Base-by-base conservation (phyloP, 2,329 filamentous ascomycete genomes). In the Botrytis deweyae region DNA sequence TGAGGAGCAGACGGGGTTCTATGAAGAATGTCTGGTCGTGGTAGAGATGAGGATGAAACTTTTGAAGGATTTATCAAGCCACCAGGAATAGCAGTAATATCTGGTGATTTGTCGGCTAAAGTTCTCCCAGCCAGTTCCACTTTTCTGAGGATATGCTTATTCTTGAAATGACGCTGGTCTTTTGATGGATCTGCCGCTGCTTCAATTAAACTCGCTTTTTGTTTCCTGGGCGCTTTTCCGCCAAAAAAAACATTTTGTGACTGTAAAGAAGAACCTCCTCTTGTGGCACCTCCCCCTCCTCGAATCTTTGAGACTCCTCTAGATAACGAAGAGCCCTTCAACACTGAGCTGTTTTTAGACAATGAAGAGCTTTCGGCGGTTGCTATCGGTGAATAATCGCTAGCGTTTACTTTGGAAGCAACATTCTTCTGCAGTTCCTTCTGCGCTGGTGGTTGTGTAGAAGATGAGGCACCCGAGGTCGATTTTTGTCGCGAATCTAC, bases 121-220 rank as follows among this genome's bases (percentile, higher is more conserved):
- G 85, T 84, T 42, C 85, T 84, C 9, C 81, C 82, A 59, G 80
- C 79, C 46, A 86, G 81, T 73, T 86, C 81, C 3, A 85, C 82
- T 33, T 84, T 80, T 49, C 86, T 84, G 40, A 79, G 77, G 14
- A 82, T 75, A 16, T 82, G 83, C 74, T 81, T 77, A 7, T 80
- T 84, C 2, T 72, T 79, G 61, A 88, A 86, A 16, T 84, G 74
- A 64, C 83, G 86, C 0, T 83, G 82, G 1, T 79, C 75, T 74
- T 82, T 86, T 3, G 77, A 82, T 14, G 83, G 77, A 78, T 89
- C 84, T 22, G 78, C 78, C 74, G 85, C 74, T 46, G 59, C 75
- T 52, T 76, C 74, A 5, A 77, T 70, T 33, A 80, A 68, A 62
- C 52, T 77, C 1, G 67, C 72, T 29, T 76, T 75, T 38, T 59